Base-by-base conservation (phyloP, 495 filamentous ascomycete species). In the Melanomma pulvis-pyrius region DNA sequence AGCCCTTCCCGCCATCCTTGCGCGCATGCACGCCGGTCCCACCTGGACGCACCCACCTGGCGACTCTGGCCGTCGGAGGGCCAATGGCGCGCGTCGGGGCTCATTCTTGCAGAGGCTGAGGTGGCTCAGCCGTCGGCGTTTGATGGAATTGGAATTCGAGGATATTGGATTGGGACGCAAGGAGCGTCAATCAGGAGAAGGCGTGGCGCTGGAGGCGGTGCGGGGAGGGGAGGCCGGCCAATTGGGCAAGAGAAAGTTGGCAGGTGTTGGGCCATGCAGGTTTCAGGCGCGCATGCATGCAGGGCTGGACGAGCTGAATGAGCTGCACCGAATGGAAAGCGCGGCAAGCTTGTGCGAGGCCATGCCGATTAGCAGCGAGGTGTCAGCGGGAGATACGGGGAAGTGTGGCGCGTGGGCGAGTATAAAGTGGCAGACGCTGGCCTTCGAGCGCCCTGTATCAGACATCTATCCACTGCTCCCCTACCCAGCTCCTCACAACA, bases 111-210 rank as follows among this genome's bases (percentile, higher is more conserved):
- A 28, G 19, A 25, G 25, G 12, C 24, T 63, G 60, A 48, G 49
- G 60, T 55, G 60, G 60, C 60, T 46, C 49, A 63, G 60, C 30
- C 47, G 13, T 17, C 32, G 30, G 24, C 32, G 12, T 22, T 48
- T 26, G 24, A 39, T 29, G 22, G 12, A 3, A 11, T 44, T 54
- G 7, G 22, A 24, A 29, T 54, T 26, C 8, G 26, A 15, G 11
- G 55, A 19, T 30, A 15, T 61, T 30, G 46, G 28, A 21, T 12
- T 46, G 15, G 19, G 25, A 19, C 36, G 19, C 4, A 8, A 6
- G 15, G 15, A 12, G 21, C 50, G 24, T 7, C 19, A 44, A 17
- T 58, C 7, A 24, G 34, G 54, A 39, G 54, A 58, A 3, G 26
- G 54, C 21, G 54, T 29, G 30, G 54, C 19, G 44, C 22, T 9